Evolutionary conservation across 176 grass and related monocot species (phyloP).

Genomic region (Juncus effusus): DNA sequence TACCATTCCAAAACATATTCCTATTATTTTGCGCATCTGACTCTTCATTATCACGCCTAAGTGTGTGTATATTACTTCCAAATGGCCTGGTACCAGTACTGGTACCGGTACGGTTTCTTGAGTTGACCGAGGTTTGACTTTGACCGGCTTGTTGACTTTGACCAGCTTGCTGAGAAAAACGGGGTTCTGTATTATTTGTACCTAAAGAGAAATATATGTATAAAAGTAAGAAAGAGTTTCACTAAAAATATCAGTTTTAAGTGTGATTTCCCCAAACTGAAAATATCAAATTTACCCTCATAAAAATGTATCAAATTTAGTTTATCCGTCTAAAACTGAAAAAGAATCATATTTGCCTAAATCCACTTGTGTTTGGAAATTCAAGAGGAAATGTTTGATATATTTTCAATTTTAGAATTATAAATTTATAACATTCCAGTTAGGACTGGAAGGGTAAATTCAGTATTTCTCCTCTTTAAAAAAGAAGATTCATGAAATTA

Average conservation of each 20-base stretch:
- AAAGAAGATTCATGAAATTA: too few relatives aligned
- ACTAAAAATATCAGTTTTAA: too few relatives aligned
- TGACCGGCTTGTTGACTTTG: constrained; percentile 1
- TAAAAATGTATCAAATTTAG: not conserved
- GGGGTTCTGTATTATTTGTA: constrained; percentile 14
- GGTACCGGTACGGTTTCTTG: constrained; percentile 20
- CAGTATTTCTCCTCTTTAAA: too few relatives aligned
- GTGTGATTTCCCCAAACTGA: too few relatives aligned
- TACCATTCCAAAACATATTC: constrained; percentile 97
- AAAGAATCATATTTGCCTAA: too few relatives aligned
- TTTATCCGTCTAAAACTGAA: too few relatives aligned
- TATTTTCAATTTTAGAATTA: too few relatives aligned
- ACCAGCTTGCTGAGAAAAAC: constrained; percentile 16
- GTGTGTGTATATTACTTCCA: constrained; percentile 81
- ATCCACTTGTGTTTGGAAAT: too few relatives aligned
- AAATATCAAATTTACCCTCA: constrained; percentile 5
- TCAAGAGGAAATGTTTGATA: too few relatives aligned
- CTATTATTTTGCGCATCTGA: constrained; percentile 41
- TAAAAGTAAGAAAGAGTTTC: not conserved
- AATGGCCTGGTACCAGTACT: constrained; percentile 39
- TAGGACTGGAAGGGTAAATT: too few relatives aligned
- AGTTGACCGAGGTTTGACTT: not conserved
- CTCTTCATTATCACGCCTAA: constrained; percentile 39
- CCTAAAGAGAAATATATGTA: constrained; percentile 29
- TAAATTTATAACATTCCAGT: too few relatives aligned